phyloP scores from a whole-genome alignment of 2,329 filamentous ascomycete genomes.

The Trichoderma sp. region DNA sequence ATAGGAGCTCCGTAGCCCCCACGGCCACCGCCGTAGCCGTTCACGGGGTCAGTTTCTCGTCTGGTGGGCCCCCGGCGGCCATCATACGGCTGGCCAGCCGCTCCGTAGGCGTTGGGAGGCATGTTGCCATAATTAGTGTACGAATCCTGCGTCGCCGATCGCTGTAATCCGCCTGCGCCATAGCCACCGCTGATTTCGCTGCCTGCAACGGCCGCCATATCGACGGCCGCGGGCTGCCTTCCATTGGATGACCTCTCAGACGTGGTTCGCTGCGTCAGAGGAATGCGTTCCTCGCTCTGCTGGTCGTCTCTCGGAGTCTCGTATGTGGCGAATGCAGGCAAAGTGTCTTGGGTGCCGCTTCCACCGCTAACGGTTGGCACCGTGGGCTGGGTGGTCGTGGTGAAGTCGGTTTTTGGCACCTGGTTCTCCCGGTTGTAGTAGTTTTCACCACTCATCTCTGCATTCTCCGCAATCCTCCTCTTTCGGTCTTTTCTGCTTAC shows the following conservation, averaged over 20 bases:
- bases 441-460: slow-evolving; percentile 94
- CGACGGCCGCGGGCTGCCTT: slow-evolving; percentile 40
- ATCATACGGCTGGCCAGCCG: slow-evolving; percentile 47
- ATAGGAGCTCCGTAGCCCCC: slow-evolving; percentile 41
- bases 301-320: slow-evolving; percentile 63
- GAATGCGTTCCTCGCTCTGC: slow-evolving; percentile 67
- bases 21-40: slow-evolving; percentile 44
- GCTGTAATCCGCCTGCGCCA: slow-evolving; percentile 34
- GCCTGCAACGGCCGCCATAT: slow-evolving; percentile 32
- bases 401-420: slow-evolving; percentile 43
- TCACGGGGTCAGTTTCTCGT: slow-evolving; percentile 38
- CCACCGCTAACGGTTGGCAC: slow-evolving; percentile 57
- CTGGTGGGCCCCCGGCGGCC: slow-evolving; percentile 49
- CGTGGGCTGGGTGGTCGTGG: slow-evolving; percentile 52
- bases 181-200: slow-evolving; percentile 25
- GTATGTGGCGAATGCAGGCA: slow-evolving; percentile 61
- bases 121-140: slow-evolving; percentile 59
- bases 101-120: slow-evolving; percentile 45
- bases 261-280: slow-evolving; percentile 64
- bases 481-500: slow-evolving; percentile 91
- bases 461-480: slow-evolving; percentile 86
- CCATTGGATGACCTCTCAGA: slow-evolving; percentile 54
- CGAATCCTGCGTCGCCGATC: slow-evolving; percentile 54
- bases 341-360: slow-evolving; percentile 45
- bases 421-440: slow-evolving; percentile 74